Conservation (phyloP, 2,329 filamentous ascomycete species). For the Ceratocystis variospora region DNA sequence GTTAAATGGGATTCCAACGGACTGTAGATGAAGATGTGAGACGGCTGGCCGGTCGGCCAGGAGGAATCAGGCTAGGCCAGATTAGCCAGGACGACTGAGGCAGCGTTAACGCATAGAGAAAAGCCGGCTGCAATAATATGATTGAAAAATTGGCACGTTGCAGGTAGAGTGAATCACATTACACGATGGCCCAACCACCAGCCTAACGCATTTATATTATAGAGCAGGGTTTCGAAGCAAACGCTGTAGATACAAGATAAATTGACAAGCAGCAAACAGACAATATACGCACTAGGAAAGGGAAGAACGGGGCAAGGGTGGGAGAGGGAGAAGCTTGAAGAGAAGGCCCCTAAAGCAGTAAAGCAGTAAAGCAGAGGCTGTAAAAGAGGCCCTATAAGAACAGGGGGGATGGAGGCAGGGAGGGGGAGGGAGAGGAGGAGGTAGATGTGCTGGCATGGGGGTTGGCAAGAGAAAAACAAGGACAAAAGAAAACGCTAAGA, state of each 20-base stretch:
- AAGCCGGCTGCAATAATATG: neutral
- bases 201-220: neutral
- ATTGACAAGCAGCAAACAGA: conserved; percentile 1
- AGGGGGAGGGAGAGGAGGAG: neutral
- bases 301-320: neutral
- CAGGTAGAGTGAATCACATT: neutral
- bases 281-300: neutral
- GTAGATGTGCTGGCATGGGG: neutral
- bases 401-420: neutral
- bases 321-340: neutral
- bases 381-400: neutral
- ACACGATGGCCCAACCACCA: neutral
- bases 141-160: neutral
- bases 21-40: neutral
- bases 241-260: neutral
- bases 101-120: neutral
- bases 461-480: neutral
- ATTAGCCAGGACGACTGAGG: too few relatives aligned
- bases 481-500: neutral
- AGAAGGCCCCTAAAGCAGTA: neutral
- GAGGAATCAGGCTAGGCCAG: neutral
- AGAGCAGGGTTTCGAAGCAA: neutral
- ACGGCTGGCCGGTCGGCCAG: neutral
- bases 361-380: neutral
- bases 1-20: neutral